phyloP scores from a whole-genome alignment of 228 moss, liverwort and hornwort genomes.

The Sphagnum fallax region DNA sequence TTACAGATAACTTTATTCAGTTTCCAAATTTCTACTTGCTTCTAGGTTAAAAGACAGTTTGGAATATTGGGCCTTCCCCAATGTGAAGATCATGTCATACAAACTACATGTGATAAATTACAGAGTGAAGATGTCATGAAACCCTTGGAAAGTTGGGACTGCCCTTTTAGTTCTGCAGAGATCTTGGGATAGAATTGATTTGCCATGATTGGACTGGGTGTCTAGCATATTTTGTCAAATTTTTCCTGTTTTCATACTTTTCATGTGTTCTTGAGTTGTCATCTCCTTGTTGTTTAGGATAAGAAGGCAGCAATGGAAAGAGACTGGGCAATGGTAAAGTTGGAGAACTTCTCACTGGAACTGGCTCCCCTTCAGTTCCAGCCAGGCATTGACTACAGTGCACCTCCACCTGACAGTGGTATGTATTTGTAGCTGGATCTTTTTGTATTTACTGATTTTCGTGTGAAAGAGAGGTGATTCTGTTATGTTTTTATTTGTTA shows the following conservation, averaged over 20 bases:
- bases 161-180: too few species aligned
- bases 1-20: too few species aligned
- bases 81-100: too few species aligned
- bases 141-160: too few species aligned
- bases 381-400: slow-evolving; percentile 44
- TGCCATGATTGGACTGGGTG: neutral
- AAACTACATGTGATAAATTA: too few species aligned
- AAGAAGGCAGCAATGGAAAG: slow-evolving; percentile 44
- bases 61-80: too few species aligned
- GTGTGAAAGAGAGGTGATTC: too few species aligned
- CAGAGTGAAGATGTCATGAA: too few species aligned
- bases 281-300: slow-evolving; percentile 16
- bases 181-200: neutral
- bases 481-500: too few species aligned
- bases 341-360: slow-evolving; percentile 44
- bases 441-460: too few species aligned
- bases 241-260: neutral
- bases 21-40: too few species aligned
- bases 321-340: slow-evolving; percentile 43
- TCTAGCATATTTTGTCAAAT: neutral
- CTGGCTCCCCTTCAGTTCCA: slow-evolving; percentile 48
- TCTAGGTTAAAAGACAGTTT: too few species aligned
- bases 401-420: slow-evolving; percentile 59
- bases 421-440: slow-evolving; percentile 2
- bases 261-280: neutral